A percentile compares a stretch with the other conserved stretches of the same genome.
Conservation (phyloP, 1,139 yeast species). For the Nakaseomyces kungkrabaensis region DNA sequence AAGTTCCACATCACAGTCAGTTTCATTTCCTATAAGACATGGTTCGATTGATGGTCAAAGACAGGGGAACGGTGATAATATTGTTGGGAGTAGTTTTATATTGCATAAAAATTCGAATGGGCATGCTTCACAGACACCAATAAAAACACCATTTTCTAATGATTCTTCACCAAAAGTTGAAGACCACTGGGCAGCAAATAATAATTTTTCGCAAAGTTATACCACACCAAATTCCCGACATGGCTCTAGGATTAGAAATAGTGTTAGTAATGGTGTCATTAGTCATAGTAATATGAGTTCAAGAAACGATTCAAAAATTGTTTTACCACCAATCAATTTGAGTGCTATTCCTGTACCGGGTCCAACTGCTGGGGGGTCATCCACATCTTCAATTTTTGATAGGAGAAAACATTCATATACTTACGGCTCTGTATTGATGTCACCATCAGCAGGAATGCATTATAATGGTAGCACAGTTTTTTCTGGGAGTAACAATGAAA, state of each 20-base stretch:
- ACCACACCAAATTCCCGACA: background rate
- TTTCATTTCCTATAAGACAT: background rate
- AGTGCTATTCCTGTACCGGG: background rate
- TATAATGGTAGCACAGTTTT: background rate
- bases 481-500: background rate
- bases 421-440: background rate
- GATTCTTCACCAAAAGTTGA: background rate
- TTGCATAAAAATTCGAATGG: too few relatives aligned
- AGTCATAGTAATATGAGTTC: background rate
- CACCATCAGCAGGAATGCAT: background rate
- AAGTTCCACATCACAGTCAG: background rate
- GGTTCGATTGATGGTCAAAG: background rate
- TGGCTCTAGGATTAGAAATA: background rate
- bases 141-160: background rate
- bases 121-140: background rate
- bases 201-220: background rate
- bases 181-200: background rate
- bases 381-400: background rate
- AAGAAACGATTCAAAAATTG: background rate
- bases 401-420: background rate
- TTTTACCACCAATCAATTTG: constrained; percentile 1
- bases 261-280: background rate
- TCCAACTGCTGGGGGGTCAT: background rate
- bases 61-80: background rate
- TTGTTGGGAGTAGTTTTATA: background rate